Conservation (phyloP, 2,329 filamentous ascomycete species). For the Didymella segeticola region DNA sequence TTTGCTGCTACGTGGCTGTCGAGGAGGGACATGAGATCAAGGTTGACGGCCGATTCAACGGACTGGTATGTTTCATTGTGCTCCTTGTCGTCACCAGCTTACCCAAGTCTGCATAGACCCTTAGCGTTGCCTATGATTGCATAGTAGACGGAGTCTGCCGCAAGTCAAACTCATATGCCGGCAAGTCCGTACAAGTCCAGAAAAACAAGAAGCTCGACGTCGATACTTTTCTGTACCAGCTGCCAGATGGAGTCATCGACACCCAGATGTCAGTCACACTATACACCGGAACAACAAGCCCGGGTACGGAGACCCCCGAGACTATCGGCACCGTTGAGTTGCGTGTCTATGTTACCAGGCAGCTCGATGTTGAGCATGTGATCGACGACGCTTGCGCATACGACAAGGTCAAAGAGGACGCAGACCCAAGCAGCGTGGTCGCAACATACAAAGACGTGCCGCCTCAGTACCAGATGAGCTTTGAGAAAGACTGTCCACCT, state of each 20-base stretch:
- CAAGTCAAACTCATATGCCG: constrained; percentile 14
- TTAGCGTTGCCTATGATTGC: constrained; percentile 43
- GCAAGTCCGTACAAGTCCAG: constrained; percentile 20
- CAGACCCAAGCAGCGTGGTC: neutral
- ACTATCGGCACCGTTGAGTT: constrained; percentile 44
- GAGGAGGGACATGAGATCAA: constrained; percentile 39
- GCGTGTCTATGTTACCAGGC: constrained; percentile 35
- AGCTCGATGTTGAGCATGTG: constrained; percentile 23
- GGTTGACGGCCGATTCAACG: constrained; percentile 40
- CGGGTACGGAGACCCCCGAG: constrained; percentile 18
- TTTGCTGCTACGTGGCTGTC: constrained; percentile 49
- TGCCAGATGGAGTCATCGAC: constrained; percentile 68
- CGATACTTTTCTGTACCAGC: constrained; percentile 27
- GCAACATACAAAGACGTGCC: constrained; percentile 24
- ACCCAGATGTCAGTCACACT: constrained; percentile 92
- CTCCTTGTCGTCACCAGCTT: neutral
- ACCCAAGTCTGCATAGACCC: constrained; percentile 20
- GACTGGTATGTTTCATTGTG: constrained; percentile 33
- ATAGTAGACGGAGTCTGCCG: constrained; percentile 48
- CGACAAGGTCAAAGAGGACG: neutral
- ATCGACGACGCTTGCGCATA: constrained; percentile 22
- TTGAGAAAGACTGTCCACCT: constrained; percentile 24
- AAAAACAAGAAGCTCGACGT: constrained; percentile 33
- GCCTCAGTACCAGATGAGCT: constrained; percentile 32
- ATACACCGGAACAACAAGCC: constrained; percentile 60